Percentiles rank a stretch among this genome's conserved stretches.
Conservation (phyloP, 2,329 filamentous ascomycete genomes). For the Karstenula rhodostoma region DNA sequence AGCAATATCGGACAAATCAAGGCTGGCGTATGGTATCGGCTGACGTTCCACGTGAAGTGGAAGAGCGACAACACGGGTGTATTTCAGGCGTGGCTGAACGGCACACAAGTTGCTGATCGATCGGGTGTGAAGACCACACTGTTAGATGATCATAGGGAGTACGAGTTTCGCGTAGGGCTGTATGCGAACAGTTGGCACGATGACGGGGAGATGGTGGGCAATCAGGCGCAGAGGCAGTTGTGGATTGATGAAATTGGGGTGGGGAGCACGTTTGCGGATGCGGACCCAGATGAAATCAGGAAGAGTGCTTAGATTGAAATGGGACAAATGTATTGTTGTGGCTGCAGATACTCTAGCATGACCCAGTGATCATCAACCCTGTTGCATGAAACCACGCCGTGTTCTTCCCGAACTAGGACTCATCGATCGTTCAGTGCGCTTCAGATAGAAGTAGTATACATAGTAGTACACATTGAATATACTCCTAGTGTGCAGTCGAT, state of each 20-base stretch:
- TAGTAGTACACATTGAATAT: background rate
- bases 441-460: background rate
- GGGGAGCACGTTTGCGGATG: constrained; percentile 3
- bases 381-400: too few species aligned
- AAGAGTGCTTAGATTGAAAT: background rate
- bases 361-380: too few species aligned
- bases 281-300: constrained; percentile 5
- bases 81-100: constrained; percentile 60
- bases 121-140: constrained; percentile 56
- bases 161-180: constrained; percentile 59
- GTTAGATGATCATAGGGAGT: constrained; percentile 50
- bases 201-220: constrained; percentile 17
- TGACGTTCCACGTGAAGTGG: constrained; percentile 59
- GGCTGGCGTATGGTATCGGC: constrained; percentile 57
- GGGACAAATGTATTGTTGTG: background rate
- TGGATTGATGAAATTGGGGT: constrained; percentile 10
- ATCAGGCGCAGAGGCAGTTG: constrained; percentile 6
- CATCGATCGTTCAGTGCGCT: too few species aligned
- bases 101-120: constrained; percentile 53
- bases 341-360: too few species aligned
- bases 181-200: constrained; percentile 63
- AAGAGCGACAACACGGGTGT: constrained; percentile 54
- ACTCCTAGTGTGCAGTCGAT: background rate
- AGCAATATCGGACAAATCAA: constrained; percentile 35
- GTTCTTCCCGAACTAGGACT: too few species aligned